Evolutionary conservation across 768 basidiomycete species (phyloP).

Genomic region (Hydnomerulius pinastri): DNA sequence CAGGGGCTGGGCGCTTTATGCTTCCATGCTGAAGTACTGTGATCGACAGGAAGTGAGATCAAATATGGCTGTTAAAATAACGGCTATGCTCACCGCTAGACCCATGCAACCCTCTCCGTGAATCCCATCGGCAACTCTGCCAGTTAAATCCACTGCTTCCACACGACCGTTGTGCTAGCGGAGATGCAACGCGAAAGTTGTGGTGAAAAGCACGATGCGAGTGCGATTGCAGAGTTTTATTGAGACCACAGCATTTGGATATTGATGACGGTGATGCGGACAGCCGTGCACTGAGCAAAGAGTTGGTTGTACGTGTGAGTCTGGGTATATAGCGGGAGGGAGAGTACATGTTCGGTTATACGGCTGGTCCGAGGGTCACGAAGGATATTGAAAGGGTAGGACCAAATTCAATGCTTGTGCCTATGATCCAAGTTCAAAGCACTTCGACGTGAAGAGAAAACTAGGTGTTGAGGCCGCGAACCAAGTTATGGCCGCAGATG

Average conservation of each 20-base stretch:
- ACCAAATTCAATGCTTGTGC: too few relatives aligned
- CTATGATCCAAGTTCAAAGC: too few relatives aligned
- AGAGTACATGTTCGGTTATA: constrained; percentile 1
- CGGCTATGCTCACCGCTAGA: constrained; percentile 16
- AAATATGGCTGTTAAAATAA: not conserved
- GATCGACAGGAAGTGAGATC: not conserved
- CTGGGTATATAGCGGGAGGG: constrained; percentile 6
- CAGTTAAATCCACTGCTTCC: not conserved
- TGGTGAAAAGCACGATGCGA: too few relatives aligned
- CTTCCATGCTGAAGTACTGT: constrained; percentile 45
- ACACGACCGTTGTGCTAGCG: not conserved
- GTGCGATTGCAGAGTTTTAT: too few relatives aligned
- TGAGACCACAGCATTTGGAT: too few relatives aligned
- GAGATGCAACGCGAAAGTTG: too few relatives aligned
- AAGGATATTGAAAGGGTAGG: too few relatives aligned
- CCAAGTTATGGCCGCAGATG: too few relatives aligned
- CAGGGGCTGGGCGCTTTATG: constrained; percentile 61
- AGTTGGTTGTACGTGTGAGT: constrained; percentile 16
- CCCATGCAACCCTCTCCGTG: constrained; percentile 10
- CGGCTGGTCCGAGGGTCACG: not conserved
- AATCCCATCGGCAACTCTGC: constrained; percentile 6
- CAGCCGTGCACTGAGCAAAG: constrained; percentile 8
- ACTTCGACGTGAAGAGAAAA: too few relatives aligned
- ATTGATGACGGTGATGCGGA: not conserved
- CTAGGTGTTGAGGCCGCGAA: too few relatives aligned